These are phyloP conservation scores for Taxillus chinensis DNA, from an alignment of 164 flowering plant species.

Conservation along the genomic window DNA sequence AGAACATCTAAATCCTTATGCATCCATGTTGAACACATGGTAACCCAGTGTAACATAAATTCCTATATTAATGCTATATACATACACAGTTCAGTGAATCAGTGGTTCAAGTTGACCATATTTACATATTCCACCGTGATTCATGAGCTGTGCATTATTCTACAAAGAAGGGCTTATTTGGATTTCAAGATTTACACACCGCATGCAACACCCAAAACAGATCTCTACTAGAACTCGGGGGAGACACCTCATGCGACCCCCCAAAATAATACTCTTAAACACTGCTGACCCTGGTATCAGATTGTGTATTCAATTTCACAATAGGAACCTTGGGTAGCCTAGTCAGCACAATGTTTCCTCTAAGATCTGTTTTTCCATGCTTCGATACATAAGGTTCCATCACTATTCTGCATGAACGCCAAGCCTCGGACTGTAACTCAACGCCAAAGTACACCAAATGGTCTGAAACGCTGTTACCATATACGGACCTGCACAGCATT, in stretches of 20 bases:
- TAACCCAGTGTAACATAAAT: no score
- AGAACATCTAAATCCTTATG: no score
- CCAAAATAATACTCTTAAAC: conserved; percentile 3
- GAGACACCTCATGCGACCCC: not conserved
- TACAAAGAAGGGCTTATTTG: no score
- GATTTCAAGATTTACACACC: no score
- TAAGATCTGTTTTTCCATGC: conserved; percentile 23
- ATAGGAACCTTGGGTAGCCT: conserved; percentile 29
- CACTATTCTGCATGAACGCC: conserved; percentile 62
- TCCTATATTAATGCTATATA: no score
- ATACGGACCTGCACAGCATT: conserved; percentile 59
- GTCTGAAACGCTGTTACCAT: conserved; percentile 74
- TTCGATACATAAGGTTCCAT: conserved; percentile 23
- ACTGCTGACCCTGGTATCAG: conserved; percentile 1
- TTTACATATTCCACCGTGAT: no score
- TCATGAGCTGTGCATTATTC: no score
- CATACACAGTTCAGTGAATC: no score
- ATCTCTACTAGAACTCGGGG: conserved; percentile 1
- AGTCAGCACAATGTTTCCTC: conserved; percentile 54
- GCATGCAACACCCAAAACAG: no score
- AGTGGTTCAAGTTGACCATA: no score
- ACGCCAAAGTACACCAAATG: conserved; percentile 70
- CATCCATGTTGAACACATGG: no score
- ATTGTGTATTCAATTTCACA: conserved; percentile 16
- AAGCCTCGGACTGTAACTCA: conserved; percentile 36